Conservation (phyloP, 1,139 yeast genomes). For the Zygosaccharomyces pseudobailii region DNA sequence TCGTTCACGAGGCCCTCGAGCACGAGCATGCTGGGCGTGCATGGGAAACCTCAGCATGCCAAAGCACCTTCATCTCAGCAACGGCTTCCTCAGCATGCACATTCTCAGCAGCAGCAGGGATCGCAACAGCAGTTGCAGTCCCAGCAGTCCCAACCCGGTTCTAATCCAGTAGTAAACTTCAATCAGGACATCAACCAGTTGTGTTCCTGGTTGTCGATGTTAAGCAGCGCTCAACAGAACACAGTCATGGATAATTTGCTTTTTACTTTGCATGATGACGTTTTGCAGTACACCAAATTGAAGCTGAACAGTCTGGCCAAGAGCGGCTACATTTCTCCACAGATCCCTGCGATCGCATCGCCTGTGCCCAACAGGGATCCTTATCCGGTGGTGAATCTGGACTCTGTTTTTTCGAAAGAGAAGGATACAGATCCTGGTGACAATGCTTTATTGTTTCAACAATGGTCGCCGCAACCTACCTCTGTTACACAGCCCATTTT, state of each 20-base stretch:
- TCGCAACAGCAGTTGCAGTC: conserved; percentile 7
- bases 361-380: conserved; percentile 26
- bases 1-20: conserved; percentile 14
- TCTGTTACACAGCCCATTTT: conserved; percentile 23
- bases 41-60: conserved; percentile 2
- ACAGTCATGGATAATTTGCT: conserved; percentile 56
- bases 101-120: conserved; percentile 26
- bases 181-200: conserved; percentile 48
- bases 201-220: conserved; percentile 55
- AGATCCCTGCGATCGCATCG: conserved; percentile 21
- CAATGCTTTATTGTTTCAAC: conserved; percentile 16
- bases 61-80: conserved; percentile 2
- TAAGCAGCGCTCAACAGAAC: conserved; percentile 53
- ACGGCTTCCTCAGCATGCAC: conserved; percentile 19
- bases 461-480: conserved; percentile 32
- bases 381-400: conserved; percentile 14
- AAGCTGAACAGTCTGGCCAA: conserved; percentile 29
- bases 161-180: conserved; percentile 35
- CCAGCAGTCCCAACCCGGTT: conserved; percentile 12
- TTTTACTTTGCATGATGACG: conserved; percentile 46
- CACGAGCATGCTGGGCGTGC: conserved; percentile 8
- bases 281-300: conserved; percentile 44
- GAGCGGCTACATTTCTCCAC: conserved; percentile 23
- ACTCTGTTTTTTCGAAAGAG: conserved; percentile 16
- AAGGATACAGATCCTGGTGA: conserved; percentile 5